Conservation (phyloP, 805 yeast genomes). For the Starmera amethionina region DNA sequence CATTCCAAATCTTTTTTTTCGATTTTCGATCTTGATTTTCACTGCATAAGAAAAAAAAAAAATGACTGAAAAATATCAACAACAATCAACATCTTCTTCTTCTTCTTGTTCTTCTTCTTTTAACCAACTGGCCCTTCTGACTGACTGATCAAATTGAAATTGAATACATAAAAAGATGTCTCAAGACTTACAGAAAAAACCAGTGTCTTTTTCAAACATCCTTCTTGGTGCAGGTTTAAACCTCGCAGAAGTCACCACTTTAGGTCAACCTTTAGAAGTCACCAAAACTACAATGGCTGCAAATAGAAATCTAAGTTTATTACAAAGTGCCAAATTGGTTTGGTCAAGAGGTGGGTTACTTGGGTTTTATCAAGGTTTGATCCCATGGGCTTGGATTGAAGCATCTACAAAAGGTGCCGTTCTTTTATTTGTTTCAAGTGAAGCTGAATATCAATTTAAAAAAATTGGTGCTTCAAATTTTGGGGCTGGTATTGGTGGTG, state of each 20-base stretch:
- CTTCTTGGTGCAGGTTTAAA: conserved; percentile 89
- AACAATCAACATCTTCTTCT: too few relatives aligned
- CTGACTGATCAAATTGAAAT: too few relatives aligned
- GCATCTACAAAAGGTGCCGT: conserved; percentile 99
- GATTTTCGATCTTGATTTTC: too few relatives aligned
- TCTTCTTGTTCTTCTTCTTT: too few relatives aligned
- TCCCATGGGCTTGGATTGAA: conserved; percentile 99
- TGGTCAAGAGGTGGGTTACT: conserved; percentile 90
- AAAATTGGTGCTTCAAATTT: conserved; percentile 60
- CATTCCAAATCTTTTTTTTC: too few relatives aligned
- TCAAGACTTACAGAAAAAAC: conserved; percentile 59
- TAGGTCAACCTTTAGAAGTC: conserved; percentile 97
- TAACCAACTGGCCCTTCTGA: too few relatives aligned
- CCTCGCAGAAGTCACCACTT: conserved; percentile 83
- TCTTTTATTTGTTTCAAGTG: conserved; percentile 82
- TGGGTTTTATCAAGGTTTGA: conserved; percentile 95
- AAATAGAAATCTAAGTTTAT: conserved; percentile 61
- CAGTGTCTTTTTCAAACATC: conserved; percentile 81
- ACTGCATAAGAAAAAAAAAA: too few relatives aligned
- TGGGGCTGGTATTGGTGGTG: conserved; percentile 88
- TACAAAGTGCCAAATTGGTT: conserved; percentile 61
- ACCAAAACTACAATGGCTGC: conserved; percentile 98
- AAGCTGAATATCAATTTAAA: conserved; percentile 74
- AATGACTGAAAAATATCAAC: too few relatives aligned
- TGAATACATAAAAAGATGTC: conserved; percentile 2